Base-by-base conservation (phyloP, 495 filamentous ascomycete genomes). In the Hypoxylon perforatum region DNA sequence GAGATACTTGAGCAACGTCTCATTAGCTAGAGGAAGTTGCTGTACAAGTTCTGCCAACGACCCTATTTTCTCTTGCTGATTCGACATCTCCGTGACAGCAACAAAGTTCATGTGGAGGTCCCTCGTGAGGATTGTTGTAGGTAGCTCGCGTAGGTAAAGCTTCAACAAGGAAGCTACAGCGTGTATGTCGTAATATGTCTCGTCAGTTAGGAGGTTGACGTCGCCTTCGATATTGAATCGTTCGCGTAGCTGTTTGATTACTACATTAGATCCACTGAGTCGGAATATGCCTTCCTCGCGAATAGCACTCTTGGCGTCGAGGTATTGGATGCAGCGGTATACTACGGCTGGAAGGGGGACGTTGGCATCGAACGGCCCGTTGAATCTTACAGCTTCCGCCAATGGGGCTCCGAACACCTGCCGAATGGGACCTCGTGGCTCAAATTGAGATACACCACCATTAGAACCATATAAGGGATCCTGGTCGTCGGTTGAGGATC, bases 211-310 rank as follows among this genome's bases (percentile, higher is more conserved):
- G 41, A 99, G 85, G 73, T 97, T 93, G 63, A 98, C 88, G 73
- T 99, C 95, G 50, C 93, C 92, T 81, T 99, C 94, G 38, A 78
- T 90, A 74, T 98, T 97, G 78, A 98, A 99, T 4, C 92, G 88
- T 65, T 97, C 93, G 65, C 90, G 90, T 23, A 99, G 84, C 28
- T 87, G 89, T 74, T 95, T 97, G 78, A 98, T 95, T 35, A 97
- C 90, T 52, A 94, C 86, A 71, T 95, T 97, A 0, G 94, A 97
- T 21, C 95, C 95, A 66, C 92, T 97, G 50, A 99, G 80, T 23
- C 95, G 88, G 84, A 99, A 99, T 21, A 99, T 97, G 36, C 95
- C 95, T 76, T 99, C 95, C 75, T 99, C 95, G 18, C 78, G 82
- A 15, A 90, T 84, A 38, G 94, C 96, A 54, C 90, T 87, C 78